These are phyloP conservation scores for Quambalaria eucalypti DNA, from an alignment of 1,284 basidiomycete genomes.

Conservation along the genomic window DNA sequence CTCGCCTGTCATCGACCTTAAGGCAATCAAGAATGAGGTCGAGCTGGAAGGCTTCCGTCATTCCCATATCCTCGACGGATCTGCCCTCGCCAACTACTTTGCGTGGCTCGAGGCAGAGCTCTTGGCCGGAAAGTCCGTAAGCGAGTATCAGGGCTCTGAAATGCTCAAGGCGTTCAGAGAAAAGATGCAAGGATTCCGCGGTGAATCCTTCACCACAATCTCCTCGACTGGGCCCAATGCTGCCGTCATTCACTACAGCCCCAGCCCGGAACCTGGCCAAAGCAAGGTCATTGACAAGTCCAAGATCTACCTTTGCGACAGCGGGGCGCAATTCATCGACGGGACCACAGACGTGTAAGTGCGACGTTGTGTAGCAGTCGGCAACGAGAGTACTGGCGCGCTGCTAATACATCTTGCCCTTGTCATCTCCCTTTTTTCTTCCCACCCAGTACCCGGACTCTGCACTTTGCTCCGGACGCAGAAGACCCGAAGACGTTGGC, in stretches of 20 bases:
- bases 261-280: slow-evolving; percentile 57
- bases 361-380: too few species aligned
- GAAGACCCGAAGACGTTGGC: not conserved
- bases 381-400: too few species aligned
- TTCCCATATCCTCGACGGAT: slow-evolving; percentile 80
- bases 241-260: slow-evolving; percentile 90
- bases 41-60: slow-evolving; percentile 85
- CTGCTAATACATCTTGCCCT: too few species aligned
- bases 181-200: slow-evolving; percentile 69
- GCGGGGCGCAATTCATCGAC: slow-evolving; percentile 78
- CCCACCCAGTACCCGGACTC: slow-evolving; percentile 62
- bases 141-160: slow-evolving; percentile 72
- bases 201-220: slow-evolving; percentile 84
- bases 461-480: slow-evolving; percentile 82
- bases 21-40: slow-evolving; percentile 76
- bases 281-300: slow-evolving; percentile 59
- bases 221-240: slow-evolving; percentile 76
- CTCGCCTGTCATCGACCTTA: slow-evolving; percentile 65
- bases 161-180: slow-evolving; percentile 70
- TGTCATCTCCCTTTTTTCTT: too few species aligned
- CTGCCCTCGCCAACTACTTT: slow-evolving; percentile 68
- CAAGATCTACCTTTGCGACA: slow-evolving; percentile 79
- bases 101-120: slow-evolving; percentile 86
- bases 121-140: slow-evolving; percentile 58
- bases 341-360: slow-evolving; percentile 96